A percentile compares a stretch with the other conserved stretches of the same genome.
Conservation (phyloP, 768 basidiomycete species). For the Trametopsis cervina region DNA sequence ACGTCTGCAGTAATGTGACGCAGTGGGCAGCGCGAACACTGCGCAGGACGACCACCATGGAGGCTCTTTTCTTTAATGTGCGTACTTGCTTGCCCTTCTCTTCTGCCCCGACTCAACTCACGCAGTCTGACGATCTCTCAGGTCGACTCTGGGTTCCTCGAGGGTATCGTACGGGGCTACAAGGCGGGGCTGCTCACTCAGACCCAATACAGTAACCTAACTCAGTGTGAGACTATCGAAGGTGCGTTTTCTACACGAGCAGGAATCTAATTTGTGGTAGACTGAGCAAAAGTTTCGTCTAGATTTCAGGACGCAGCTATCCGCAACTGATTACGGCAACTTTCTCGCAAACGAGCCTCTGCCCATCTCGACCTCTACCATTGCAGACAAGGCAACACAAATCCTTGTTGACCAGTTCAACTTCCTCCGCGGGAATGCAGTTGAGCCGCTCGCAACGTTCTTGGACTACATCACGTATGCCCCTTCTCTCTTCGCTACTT, state of each 20-base stretch:
- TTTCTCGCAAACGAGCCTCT: slow-evolving; percentile 96
- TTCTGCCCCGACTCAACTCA: slow-evolving; percentile 20
- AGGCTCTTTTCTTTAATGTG: slow-evolving; percentile 88
- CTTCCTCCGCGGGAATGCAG: slow-evolving; percentile 84
- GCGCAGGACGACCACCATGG: slow-evolving; percentile 43
- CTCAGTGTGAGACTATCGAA: slow-evolving; percentile 96
- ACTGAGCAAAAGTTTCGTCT: not conserved
- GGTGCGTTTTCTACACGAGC: slow-evolving; percentile 40
- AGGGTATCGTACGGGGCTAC: slow-evolving; percentile 86
- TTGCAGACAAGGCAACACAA: slow-evolving; percentile 95
- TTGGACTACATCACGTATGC: slow-evolving; percentile 97
- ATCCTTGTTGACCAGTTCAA: slow-evolving; percentile 97
- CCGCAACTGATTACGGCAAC: slow-evolving; percentile 96
- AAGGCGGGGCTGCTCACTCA: slow-evolving; percentile 88
- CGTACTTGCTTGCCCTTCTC: slow-evolving; percentile 13
- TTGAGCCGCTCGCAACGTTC: slow-evolving; percentile 86
- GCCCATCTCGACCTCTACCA: slow-evolving; percentile 89
- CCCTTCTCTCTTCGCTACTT: not conserved
- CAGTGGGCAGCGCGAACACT: slow-evolving; percentile 8
- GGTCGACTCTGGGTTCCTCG: slow-evolving; percentile 72
- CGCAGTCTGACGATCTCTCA: slow-evolving; percentile 24
- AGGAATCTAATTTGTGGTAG: not conserved
- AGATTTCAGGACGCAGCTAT: slow-evolving; percentile 96
- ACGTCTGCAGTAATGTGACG: slow-evolving; percentile 1
- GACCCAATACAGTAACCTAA: slow-evolving; percentile 85